phyloP scores from a whole-genome alignment of 2,329 filamentous ascomycete species.

The Lasiodiplodia theobromae region DNA sequence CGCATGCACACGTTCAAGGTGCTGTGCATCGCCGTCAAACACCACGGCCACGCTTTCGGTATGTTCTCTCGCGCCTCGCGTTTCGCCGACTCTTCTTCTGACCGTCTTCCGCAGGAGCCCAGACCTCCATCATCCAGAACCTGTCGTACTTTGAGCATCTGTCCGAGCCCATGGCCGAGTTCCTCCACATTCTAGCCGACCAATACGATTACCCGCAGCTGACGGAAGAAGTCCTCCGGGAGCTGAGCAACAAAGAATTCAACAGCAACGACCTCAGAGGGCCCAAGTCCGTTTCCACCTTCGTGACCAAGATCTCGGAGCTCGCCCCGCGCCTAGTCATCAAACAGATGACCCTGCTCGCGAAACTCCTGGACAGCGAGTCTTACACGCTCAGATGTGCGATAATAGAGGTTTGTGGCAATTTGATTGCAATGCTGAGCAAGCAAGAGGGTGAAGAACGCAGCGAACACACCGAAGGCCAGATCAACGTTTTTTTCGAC shows the following conservation, averaged over 20 bases:
- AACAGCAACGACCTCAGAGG: constrained; percentile 95
- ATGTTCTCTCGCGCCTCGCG: constrained; percentile 39
- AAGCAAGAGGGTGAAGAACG: constrained; percentile 80
- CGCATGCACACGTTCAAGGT: constrained; percentile 98
- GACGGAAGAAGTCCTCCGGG: constrained; percentile 89
- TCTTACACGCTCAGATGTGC: constrained; percentile 94
- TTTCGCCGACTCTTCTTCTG: neutral
- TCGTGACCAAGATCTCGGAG: constrained; percentile 92
- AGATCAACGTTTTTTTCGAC: constrained; percentile 96
- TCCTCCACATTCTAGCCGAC: constrained; percentile 92
- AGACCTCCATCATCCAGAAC: constrained; percentile 98
- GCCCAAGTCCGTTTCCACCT: constrained; percentile 93
- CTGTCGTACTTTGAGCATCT: constrained; percentile 98
- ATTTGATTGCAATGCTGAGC: constrained; percentile 89
- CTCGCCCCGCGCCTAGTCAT: constrained; percentile 90
- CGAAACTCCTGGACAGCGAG: constrained; percentile 96
- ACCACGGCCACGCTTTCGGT: constrained; percentile 97
- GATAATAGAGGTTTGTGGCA: constrained; percentile 95
- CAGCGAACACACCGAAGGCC: constrained; percentile 90
- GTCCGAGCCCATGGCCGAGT: constrained; percentile 99
- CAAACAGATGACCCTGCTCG: constrained; percentile 94
- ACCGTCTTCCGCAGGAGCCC: constrained; percentile 68
- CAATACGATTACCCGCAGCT: constrained; percentile 98
- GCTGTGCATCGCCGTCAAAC: constrained; percentile 93
- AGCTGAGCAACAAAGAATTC: constrained; percentile 97